Conservation (phyloP, 805 yeast species). For the Lachancea dasiensis region DNA sequence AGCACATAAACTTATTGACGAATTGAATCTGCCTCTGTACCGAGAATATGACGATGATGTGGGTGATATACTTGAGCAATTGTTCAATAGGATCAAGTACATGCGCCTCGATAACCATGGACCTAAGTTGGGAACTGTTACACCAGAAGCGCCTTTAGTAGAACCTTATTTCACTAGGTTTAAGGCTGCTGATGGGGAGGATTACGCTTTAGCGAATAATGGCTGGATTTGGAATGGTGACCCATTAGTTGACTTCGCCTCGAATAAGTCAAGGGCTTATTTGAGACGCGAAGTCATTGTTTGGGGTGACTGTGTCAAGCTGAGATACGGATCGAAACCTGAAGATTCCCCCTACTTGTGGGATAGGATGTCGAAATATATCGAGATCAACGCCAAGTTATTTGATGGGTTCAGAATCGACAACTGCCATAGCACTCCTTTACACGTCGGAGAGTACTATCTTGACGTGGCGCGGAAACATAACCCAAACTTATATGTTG, state of each 20-base stretch:
- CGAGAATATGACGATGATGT: constrained; percentile 70
- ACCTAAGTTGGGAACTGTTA: constrained; percentile 68
- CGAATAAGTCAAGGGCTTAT: constrained; percentile 70
- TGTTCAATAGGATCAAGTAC: constrained; percentile 71
- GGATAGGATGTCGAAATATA: constrained; percentile 79
- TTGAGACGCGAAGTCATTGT: constrained; percentile 87
- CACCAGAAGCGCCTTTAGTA: constrained; percentile 53
- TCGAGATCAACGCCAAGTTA: constrained; percentile 59
- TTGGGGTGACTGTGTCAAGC: constrained; percentile 96
- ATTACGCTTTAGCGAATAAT: constrained; percentile 79
- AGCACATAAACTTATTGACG: constrained; percentile 59
- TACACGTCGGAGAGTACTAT: constrained; percentile 87
- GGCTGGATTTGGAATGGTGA: constrained; percentile 99
- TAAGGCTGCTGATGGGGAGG: constrained; percentile 42
- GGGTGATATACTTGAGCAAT: constrained; percentile 56
- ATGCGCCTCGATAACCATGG: constrained; percentile 75
- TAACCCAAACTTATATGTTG: constrained; percentile 83
- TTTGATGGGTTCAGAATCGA: constrained; percentile 91
- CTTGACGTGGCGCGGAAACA: constrained; percentile 81
- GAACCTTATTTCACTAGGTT: constrained; percentile 88
- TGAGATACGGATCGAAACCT: constrained; percentile 73
- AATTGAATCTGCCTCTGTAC: constrained; percentile 69
- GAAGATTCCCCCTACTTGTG: constrained; percentile 86
- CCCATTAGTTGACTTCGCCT: constrained; percentile 90
- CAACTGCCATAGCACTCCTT: constrained; percentile 93